phyloP scores from a whole-genome alignment of 169 alveolate species.

The Plasmodium malariae region DNA sequence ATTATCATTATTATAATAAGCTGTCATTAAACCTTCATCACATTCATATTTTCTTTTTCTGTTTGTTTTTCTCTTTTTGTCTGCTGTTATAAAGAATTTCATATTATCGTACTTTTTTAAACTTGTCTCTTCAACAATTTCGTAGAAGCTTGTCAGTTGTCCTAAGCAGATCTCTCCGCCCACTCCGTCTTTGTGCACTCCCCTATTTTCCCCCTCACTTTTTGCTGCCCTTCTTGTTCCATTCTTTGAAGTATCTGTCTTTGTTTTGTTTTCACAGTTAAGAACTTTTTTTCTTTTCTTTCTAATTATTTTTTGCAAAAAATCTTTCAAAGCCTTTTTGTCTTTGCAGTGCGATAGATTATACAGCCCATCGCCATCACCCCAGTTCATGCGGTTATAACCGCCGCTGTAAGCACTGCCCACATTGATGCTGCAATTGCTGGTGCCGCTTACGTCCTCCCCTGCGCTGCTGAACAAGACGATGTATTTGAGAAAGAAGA shows the following conservation, averaged over 20 bases:
- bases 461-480: not conserved
- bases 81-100: constrained; percentile 38
- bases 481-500: constrained; percentile 20
- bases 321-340: not conserved
- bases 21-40: constrained; percentile 10
- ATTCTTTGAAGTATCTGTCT: not conserved
- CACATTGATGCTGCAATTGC: not conserved
- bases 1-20: not conserved
- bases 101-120: constrained; percentile 27
- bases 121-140: constrained; percentile 12
- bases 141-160: constrained; percentile 17
- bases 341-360: not conserved
- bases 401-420: not conserved
- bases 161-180: too few relatives aligned
- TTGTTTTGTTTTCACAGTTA: not conserved
- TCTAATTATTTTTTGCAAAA: constrained; percentile 10
- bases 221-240: not conserved
- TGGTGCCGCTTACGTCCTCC: not conserved
- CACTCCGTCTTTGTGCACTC: too few relatives aligned
- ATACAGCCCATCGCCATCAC: not conserved
- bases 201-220: not conserved
- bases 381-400: not conserved
- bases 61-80: constrained; percentile 23
- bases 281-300: constrained; percentile 9
- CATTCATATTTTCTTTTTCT: constrained; percentile 40